Evolutionary conservation across 2,329 filamentous ascomycete species (phyloP).

Genomic region (Cyphellophora europaea): DNA sequence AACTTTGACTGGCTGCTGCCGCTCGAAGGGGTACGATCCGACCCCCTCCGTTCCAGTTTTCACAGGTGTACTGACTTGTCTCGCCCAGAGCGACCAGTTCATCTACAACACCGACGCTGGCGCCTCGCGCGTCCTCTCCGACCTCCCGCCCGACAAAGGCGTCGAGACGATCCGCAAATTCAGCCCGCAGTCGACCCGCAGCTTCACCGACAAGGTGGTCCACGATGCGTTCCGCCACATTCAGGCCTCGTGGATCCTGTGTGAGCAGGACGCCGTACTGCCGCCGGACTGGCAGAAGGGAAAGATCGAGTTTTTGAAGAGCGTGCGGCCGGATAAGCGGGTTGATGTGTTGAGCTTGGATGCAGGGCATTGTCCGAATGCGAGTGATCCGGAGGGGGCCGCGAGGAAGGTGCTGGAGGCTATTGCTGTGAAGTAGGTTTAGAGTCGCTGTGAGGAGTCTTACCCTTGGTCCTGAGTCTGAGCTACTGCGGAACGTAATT

Average conservation of each 20-base stretch:
- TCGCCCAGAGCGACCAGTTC: not conserved
- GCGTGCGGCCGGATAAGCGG: not conserved
- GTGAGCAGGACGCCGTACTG: constrained; percentile 4
- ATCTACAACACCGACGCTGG: not conserved
- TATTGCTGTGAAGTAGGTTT: not conserved
- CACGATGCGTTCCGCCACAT: constrained; percentile 6
- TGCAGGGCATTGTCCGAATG: constrained; percentile 1
- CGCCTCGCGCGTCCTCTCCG: not conserved
- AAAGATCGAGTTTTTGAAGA: constrained; percentile 4
- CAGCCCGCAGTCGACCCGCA: constrained; percentile 4
- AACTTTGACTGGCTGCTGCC: constrained; percentile 1
- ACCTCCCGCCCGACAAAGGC: constrained; percentile 1
- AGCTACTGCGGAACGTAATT: too few species aligned
- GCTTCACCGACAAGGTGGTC: constrained; percentile 3
- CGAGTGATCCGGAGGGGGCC: not conserved
- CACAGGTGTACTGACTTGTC: constrained; percentile 1
- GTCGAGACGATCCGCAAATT: not conserved
- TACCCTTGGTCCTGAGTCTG: too few species aligned
- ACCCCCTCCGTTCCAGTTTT: not conserved
- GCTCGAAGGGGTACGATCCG: constrained; percentile 1
- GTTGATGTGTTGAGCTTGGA: constrained; percentile 2
- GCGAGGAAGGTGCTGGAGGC: not conserved
- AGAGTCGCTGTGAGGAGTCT: too few species aligned
- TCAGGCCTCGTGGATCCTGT: constrained; percentile 6
- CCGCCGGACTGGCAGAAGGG: constrained; percentile 1